Evolutionary conservation across 768 basidiomycete species (phyloP).

Genomic region (Agrocybe chaxingu): DNA sequence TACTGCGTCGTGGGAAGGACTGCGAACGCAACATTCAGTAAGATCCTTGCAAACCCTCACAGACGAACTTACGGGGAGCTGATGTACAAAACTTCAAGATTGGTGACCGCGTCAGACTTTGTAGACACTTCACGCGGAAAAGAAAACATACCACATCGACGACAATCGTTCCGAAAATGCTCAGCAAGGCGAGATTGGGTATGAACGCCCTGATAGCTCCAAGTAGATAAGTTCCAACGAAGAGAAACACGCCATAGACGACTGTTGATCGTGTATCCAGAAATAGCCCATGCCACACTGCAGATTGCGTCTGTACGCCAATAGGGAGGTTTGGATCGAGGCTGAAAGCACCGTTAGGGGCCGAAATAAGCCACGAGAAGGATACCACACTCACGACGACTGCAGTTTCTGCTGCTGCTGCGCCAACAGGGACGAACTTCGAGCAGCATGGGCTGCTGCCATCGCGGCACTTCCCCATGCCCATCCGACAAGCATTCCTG

Average conservation of each 20-base stretch:
- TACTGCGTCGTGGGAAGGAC: constrained; percentile 39
- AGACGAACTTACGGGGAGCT: constrained; percentile 27
- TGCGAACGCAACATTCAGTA: constrained; percentile 10
- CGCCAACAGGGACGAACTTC: constrained; percentile 31
- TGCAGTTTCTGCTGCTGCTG: constrained; percentile 30
- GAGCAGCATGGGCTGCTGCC: constrained; percentile 35
- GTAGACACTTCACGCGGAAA: not conserved
- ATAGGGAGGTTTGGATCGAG: constrained; percentile 23
- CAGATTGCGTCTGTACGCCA: constrained; percentile 27
- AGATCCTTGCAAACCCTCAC: not conserved
- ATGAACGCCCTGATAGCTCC: constrained; percentile 33
- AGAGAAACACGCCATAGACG: constrained; percentile 42
- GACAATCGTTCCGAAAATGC: constrained; percentile 43
- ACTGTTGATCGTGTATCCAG: constrained; percentile 41
- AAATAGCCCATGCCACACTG: constrained; percentile 36
- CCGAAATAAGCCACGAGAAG: not conserved
- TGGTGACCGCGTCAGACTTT: not conserved
- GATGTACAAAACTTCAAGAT: constrained; percentile 31
- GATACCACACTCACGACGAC: constrained; percentile 28
- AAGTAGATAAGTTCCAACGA: constrained; percentile 38
- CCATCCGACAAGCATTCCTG: constrained; percentile 44
- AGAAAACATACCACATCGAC: constrained; percentile 33
- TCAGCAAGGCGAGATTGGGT: constrained; percentile 37
- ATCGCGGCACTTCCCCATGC: constrained; percentile 43
- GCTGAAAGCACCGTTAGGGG: constrained; percentile 7